Evolutionary conservation across 257 asterid genomes (phyloP).

Genomic region (Gentiana straminea): DNA sequence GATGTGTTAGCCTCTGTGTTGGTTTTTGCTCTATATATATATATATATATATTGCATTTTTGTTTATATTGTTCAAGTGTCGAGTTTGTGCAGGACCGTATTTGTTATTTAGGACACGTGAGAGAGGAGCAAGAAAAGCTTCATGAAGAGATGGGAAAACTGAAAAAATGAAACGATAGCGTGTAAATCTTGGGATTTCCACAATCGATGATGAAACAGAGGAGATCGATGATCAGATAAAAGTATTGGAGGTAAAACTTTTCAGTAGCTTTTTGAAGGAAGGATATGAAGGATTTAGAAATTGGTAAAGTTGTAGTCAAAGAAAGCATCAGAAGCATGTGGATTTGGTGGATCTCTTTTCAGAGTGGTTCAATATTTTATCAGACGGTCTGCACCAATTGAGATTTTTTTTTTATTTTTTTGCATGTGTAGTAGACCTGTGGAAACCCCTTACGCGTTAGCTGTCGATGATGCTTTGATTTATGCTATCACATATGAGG

Average conservation of each 20-base stretch:
- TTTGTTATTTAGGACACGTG: constrained; percentile 19
- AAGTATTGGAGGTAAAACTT: constrained; percentile 35
- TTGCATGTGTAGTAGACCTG: too few species aligned
- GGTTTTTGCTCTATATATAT: too few species aligned
- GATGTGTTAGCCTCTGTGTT: too few species aligned
- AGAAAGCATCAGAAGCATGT: constrained; percentile 10
- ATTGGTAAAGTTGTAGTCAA: constrained; percentile 22
- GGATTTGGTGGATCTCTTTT: constrained; percentile 19
- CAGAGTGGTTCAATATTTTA: not conserved
- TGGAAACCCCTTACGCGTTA: too few species aligned
- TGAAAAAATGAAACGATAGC: constrained; percentile 18
- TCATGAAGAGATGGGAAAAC: constrained; percentile 10
- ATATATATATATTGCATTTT: too few species aligned
- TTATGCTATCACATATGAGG: too few species aligned
- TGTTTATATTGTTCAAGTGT: constrained; percentile 47
- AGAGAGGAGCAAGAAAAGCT: constrained; percentile 34
- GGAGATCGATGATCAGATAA: constrained; percentile 31
- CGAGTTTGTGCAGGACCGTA: constrained; percentile 22
- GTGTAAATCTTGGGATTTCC: constrained; percentile 15
- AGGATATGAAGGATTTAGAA: constrained; percentile 27
- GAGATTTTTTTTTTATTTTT: too few species aligned
- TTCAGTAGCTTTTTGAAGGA: constrained; percentile 12
- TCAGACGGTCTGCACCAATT: too few species aligned
- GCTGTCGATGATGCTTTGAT: too few species aligned
- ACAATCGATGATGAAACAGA: constrained; percentile 30